Base-by-base conservation (phyloP, 2,329 filamentous ascomycete species). In the Byssoonygena ceratinophila region DNA sequence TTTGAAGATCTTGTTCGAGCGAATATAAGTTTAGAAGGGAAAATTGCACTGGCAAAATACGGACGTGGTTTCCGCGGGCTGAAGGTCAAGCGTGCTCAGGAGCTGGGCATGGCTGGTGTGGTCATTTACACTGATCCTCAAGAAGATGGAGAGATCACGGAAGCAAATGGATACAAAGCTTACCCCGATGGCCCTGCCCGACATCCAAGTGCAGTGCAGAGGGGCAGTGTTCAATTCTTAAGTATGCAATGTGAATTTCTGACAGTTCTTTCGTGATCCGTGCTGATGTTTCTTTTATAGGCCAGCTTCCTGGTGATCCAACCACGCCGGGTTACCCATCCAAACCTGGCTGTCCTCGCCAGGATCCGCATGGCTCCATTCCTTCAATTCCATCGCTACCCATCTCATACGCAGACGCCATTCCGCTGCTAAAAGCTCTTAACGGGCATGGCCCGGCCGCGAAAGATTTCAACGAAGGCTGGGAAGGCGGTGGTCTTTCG, bases 301-400 rank as follows among this genome's bases (percentile, higher is more conserved):
- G 76, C 58, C 71, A 79, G 36, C 74, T 75, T 43, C 79, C 80
- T 18, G 81, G 81, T 51, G 81, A 97, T 63, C 91, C 91, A 46
- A 94, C 92, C 0, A 97, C 92, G 0, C 88, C 89, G 16, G 92
- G 92, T 9, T 96, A 95, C 63, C 86, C 91, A 6, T 95, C 89
- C 0, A 91, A 91, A 66, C 91, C 90, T 4, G 91, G 85, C n/a
- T 85, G 76, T 22, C 86, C 87, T 32, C 83, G 91, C 22, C 75
- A 81, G 54, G 80, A 87, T 6, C 80, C 83, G 0, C 76, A 87
- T 18, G 74, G 78, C 25, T 77, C 79, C 5, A 92, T 84, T 29
- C 87, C 92, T 0, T 82, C 79, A 2, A 97, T 97, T 51, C 91
- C 92, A 0, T 97, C 91, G 0, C 72, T 96, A 1, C 91, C 91